These are phyloP conservation scores for Aspergillus flavus DNA, from an alignment of 2,329 filamentous ascomycete species.

Conservation along the genomic window DNA sequence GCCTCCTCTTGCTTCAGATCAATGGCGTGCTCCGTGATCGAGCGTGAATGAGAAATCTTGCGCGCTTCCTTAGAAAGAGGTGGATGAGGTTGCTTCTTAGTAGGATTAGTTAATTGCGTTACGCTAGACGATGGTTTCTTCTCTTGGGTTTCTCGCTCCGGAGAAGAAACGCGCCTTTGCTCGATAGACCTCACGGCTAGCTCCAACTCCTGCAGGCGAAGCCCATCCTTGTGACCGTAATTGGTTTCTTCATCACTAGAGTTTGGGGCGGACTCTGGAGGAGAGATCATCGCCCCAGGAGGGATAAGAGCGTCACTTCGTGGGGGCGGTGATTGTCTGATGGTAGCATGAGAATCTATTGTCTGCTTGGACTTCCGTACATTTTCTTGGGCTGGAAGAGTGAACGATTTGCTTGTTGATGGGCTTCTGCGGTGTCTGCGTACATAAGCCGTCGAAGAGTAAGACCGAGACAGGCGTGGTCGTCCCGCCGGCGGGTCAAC, in stretches of 20 bases:
- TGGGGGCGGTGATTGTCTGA: conserved; percentile 83
- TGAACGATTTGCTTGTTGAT: conserved; percentile 46
- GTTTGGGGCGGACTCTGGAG: conserved; percentile 79
- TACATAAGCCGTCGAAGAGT: conserved; percentile 63
- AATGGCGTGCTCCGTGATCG: conserved; percentile 59
- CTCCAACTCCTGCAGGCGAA: conserved; percentile 68
- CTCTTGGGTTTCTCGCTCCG: conserved; percentile 27
- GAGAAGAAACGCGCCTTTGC: conserved; percentile 32
- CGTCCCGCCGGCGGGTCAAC: conserved; percentile 32
- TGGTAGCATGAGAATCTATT: conserved; percentile 57
- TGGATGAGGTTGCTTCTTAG: conserved; percentile 29
- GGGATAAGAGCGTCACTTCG: conserved; percentile 76
- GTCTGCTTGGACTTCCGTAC: conserved; percentile 23
- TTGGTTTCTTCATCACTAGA: conserved; percentile 74
- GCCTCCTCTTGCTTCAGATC: conserved; percentile 46
- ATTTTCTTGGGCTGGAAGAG: conserved; percentile 34
- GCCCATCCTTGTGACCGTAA: conserved; percentile 46
- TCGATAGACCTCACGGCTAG: conserved; percentile 81
- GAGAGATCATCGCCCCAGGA: conserved; percentile 82
- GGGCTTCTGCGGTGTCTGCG: conserved; percentile 64
- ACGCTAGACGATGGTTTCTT: conserved; percentile 33
- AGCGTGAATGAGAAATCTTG: conserved; percentile 64
- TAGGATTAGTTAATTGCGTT: conserved; percentile 23
- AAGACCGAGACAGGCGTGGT: conserved; percentile 56
- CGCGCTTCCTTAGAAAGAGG: conserved; percentile 58